Conservation (phyloP, 2,329 filamentous ascomycete genomes). For the Acarospora socialis region DNA sequence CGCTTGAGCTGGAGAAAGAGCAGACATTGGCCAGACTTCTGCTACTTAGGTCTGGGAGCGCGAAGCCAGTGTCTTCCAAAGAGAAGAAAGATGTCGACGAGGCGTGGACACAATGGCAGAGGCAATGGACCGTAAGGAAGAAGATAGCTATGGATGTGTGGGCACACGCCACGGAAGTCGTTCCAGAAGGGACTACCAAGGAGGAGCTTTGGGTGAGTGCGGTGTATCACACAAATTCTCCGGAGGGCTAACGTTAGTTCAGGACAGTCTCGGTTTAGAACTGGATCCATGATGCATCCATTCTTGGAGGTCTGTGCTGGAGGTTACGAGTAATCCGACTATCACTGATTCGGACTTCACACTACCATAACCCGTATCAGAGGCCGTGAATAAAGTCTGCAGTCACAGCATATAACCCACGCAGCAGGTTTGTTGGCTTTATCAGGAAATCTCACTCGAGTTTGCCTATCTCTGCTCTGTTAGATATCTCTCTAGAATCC, state of each 20-base stretch:
- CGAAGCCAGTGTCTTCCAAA: constrained; percentile 30
- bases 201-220: constrained; percentile 35
- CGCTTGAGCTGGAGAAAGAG: constrained; percentile 31
- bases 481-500: too few relatives aligned
- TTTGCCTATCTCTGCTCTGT: too few relatives aligned
- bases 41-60: constrained; percentile 25
- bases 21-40: constrained; percentile 28
- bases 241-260: neutral
- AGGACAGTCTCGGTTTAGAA: constrained; percentile 8
- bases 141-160: constrained; percentile 39
- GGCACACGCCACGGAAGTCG: constrained; percentile 31
- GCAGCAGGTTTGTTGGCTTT: too few relatives aligned
- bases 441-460: too few relatives aligned
- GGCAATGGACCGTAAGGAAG: constrained; percentile 27
- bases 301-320: too few relatives aligned
- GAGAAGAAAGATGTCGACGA: constrained; percentile 33
- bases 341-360: too few relatives aligned
- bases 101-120: constrained; percentile 33
- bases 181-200: constrained; percentile 33
- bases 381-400: too few relatives aligned
- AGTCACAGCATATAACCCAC: too few relatives aligned
- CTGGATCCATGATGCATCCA: constrained; percentile 4
- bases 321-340: too few relatives aligned
- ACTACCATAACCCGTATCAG: too few relatives aligned
- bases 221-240: too few relatives aligned